Base-by-base conservation (phyloP, 495 filamentous ascomycete species). In the Lasiosphaeria ovina region DNA sequence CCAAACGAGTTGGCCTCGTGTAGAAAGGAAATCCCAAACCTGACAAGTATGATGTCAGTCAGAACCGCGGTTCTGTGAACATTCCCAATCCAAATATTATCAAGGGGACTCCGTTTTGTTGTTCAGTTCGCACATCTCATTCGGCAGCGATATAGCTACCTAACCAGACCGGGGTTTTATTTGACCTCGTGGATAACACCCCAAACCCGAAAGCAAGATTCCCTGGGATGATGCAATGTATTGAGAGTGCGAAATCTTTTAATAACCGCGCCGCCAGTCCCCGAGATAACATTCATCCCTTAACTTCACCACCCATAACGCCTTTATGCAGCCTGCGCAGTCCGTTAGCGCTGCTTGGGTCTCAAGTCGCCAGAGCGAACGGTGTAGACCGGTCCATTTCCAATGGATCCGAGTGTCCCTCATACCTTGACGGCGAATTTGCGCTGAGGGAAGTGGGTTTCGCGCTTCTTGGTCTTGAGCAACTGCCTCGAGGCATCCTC, bases 341-440 rank as follows among this genome's bases (percentile, higher is more conserved):
- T 33, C 44, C 36, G 69, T 73, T 60, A 73, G 71, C 67, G 64
- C 44, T 54, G 14, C 16, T 7, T 24, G 14, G 7, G n/a, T 45
- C 51, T 16, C 16, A n/a, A 14, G 16, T 4, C 12, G 12, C 11
- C 44, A 47, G 11, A 47, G 11, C 12, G 38, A n/a, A n/a, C 11
- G 44, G 44, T 24, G 24, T 24, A 24, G 24, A 24, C 24, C 24
- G 24, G 24, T 2, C 24, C 24, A 24, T 24, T 24, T 24, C 24
- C 24, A 24, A 24, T 24, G 24, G 24, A 24, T 24, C 24, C 24
- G 24, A 24, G 58, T n/a, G 12, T 33, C 16, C 54, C 48, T 65
- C 71, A 57, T 86, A 92, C 94, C 93, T 97, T 99, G 74, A 99
- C 87, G 75, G 95, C 95, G 81, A 85, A 99, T 81, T 96, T 98